Conservation (phyloP, 495 filamentous ascomycete species). For the Penicillium coprophilum region DNA sequence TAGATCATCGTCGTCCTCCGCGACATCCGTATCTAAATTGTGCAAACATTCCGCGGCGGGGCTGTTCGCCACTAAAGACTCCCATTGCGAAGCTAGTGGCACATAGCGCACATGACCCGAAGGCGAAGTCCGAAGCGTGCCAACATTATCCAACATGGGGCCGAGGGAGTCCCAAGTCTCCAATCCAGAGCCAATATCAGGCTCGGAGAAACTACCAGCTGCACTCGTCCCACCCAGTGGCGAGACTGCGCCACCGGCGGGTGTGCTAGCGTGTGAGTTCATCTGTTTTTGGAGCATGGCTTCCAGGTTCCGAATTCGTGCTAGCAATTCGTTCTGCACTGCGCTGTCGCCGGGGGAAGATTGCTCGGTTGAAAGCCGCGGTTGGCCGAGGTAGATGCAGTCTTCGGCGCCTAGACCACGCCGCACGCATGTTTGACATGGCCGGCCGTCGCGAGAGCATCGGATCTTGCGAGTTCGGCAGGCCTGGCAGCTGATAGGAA, state of each 20-base stretch:
- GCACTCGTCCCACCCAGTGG: constrained; percentile 34
- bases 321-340: constrained; percentile 38
- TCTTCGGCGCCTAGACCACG: constrained; percentile 43
- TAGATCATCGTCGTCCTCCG: constrained; percentile 41
- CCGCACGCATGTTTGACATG: constrained; percentile 43
- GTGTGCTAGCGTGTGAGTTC: constrained; percentile 22
- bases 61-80: constrained; percentile 30
- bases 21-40: constrained; percentile 31
- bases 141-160: constrained; percentile 29
- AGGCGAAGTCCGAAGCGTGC: constrained; percentile 34
- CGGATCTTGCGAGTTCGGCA: constrained; percentile 44
- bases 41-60: constrained; percentile 32
- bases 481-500: constrained; percentile 46
- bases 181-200: constrained; percentile 24
- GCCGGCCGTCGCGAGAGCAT: constrained; percentile 43
- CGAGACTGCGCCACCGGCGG: constrained; percentile 25
- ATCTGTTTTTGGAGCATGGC: constrained; percentile 40
- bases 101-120: constrained; percentile 46
- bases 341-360: constrained; percentile 24
- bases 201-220: constrained; percentile 35
- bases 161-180: constrained; percentile 22
- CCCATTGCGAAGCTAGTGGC: constrained; percentile 40
- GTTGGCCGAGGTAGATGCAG: constrained; percentile 45
- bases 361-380: constrained; percentile 39
- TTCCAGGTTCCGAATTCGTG: constrained; percentile 41